Conservation (phyloP, 2,329 filamentous ascomycete genomes). For the Beauveria sp. region DNA sequence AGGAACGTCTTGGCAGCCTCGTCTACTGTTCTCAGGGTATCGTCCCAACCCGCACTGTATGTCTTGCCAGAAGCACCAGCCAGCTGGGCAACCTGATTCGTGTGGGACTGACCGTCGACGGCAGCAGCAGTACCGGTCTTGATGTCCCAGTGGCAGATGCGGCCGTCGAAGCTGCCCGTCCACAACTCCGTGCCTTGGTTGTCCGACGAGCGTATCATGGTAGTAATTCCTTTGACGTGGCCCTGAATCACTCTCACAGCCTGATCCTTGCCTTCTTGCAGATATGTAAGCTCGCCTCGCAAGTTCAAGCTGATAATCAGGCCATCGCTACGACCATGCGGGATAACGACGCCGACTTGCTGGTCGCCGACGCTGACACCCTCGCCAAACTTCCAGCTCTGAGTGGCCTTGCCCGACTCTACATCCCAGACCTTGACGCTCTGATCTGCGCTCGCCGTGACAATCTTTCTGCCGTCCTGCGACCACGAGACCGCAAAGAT, state of each 20-base stretch:
- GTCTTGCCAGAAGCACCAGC: slow-evolving; percentile 53
- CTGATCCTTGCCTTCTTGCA: slow-evolving; percentile 61
- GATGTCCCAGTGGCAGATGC: slow-evolving; percentile 78
- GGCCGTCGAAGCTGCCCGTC: slow-evolving; percentile 89
- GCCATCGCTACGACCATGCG: slow-evolving; percentile 71
- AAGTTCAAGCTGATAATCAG: slow-evolving; percentile 86
- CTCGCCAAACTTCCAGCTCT: slow-evolving; percentile 82
- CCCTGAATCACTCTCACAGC: slow-evolving; percentile 71
- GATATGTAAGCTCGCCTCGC: slow-evolving; percentile 83
- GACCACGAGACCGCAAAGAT: slow-evolving; percentile 92
- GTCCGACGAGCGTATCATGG: slow-evolving; percentile 43
- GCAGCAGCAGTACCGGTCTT: slow-evolving; percentile 58
- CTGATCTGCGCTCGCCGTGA: slow-evolving; percentile 88
- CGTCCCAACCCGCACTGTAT: slow-evolving; percentile 93
- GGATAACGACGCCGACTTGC: slow-evolving; percentile 92
- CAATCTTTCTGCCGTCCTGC: slow-evolving; percentile 75
- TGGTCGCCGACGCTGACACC: slow-evolving; percentile 72
- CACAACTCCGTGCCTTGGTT: slow-evolving; percentile 60
- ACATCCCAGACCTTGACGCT: slow-evolving; percentile 93
- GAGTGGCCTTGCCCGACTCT: slow-evolving; percentile 66
- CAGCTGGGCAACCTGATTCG: slow-evolving; percentile 78
- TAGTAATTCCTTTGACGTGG: slow-evolving; percentile 86
- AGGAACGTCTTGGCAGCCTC: slow-evolving; percentile 67
- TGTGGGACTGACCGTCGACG: slow-evolving; percentile 74
- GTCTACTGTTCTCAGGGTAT: slow-evolving; percentile 75